A percentile compares a stretch with the other conserved stretches of the same genome.
These are phyloP conservation scores for Sporothrix luriei DNA, from an alignment of 2,329 filamentous ascomycete species.

Conservation along the genomic window DNA sequence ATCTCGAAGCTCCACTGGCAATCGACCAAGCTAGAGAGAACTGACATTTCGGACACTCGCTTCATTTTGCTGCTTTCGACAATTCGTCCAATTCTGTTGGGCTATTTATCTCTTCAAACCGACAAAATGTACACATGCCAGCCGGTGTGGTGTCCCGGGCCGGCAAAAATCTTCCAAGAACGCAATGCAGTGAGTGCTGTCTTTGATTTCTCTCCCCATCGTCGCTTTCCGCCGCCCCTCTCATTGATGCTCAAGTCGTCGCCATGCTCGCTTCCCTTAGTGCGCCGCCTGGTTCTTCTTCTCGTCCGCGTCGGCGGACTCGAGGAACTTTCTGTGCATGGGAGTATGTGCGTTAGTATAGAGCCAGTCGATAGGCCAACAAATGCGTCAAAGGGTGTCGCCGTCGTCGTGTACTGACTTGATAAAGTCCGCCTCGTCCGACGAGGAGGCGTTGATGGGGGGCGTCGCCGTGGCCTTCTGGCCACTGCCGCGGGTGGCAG, in stretches of 20 bases:
- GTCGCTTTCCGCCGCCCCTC: background rate
- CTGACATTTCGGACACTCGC: background rate
- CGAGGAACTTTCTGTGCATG: slow-evolving; percentile 51
- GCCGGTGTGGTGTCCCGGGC: background rate
- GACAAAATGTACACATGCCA: slow-evolving; percentile 27
- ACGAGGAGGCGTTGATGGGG: slow-evolving; percentile 63
- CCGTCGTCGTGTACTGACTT: slow-evolving; percentile 51
- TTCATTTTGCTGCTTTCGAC: background rate
- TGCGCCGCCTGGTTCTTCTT: slow-evolving; percentile 42
- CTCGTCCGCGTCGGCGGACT: slow-evolving; percentile 48
- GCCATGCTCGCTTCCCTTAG: slow-evolving; percentile 21
- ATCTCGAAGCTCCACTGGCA: background rate
- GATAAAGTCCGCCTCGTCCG: slow-evolving; percentile 67
- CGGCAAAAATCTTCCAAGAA: background rate
- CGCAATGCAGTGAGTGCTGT: background rate
- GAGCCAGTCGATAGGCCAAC: too few relatives aligned
- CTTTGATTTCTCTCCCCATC: background rate
- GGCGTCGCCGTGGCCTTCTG: slow-evolving; percentile 49
- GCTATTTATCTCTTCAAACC: slow-evolving; percentile 25
- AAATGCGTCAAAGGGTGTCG: too few relatives aligned
- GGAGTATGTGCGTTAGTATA: slow-evolving; percentile 27
- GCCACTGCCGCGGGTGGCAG: slow-evolving; percentile 51
- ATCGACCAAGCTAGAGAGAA: background rate
- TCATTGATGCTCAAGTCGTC: background rate
- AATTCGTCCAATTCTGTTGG: slow-evolving; percentile 23